Evolutionary conservation across 305 asterid genomes (phyloP).

Genomic region (Solanum hybrid): DNA sequence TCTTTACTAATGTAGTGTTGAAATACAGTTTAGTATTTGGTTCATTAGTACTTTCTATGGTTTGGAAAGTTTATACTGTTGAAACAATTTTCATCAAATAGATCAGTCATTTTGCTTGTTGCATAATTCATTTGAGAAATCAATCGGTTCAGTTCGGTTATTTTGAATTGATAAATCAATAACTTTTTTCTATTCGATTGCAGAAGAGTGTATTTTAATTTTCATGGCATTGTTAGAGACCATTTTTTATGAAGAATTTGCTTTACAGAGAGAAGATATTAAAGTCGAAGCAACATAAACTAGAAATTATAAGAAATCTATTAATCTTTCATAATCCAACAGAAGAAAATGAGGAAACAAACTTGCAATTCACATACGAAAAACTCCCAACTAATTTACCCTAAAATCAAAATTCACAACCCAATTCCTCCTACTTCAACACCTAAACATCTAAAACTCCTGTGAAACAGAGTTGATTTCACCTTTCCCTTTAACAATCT

Average conservation of each 20-base stretch:
- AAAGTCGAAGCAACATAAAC: neutral
- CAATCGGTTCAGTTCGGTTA: neutral
- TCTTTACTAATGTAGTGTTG: neutral
- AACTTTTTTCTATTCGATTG: neutral
- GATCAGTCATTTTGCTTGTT: neutral
- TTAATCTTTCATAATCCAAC: neutral
- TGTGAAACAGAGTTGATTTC: conserved; percentile 50
- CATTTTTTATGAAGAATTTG: too few relatives aligned
- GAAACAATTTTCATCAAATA: neutral
- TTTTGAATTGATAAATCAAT: too few relatives aligned
- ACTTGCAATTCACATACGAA: neutral
- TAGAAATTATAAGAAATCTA: neutral
- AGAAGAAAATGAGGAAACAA: neutral
- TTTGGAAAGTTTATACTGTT: neutral
- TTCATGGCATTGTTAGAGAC: neutral
- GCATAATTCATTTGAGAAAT: neutral
- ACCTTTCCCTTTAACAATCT: conserved; percentile 30
- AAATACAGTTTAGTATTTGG: too few relatives aligned
- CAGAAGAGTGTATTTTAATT: too few relatives aligned
- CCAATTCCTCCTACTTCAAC: neutral
- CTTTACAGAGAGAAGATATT: neutral
- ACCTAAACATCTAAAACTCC: conserved; percentile 37
- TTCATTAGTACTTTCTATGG: too few relatives aligned
- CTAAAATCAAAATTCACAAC: neutral
- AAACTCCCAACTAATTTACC: neutral